Conservation (phyloP, 208 protist species). For the Trypanosoma boissoni region DNA sequence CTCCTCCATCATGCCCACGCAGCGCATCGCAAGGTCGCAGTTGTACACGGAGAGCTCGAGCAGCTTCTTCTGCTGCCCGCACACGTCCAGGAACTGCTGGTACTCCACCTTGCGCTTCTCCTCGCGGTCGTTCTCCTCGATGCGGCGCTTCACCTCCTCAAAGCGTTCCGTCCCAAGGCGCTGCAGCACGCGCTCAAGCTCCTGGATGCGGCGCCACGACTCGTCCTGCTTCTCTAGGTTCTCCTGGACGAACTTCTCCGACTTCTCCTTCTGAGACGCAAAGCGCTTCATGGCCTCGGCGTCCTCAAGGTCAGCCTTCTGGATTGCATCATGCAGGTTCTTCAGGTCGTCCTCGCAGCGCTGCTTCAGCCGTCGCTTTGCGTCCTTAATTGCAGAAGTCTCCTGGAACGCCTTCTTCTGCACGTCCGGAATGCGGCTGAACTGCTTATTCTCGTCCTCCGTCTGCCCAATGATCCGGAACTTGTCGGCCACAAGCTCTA, state of each 20-base stretch:
- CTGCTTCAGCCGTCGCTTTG: slow-evolving; percentile 71
- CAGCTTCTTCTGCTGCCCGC: slow-evolving; percentile 72
- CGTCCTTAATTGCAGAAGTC: slow-evolving; percentile 76
- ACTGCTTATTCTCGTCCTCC: slow-evolving; percentile 53
- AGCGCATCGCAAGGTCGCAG: slow-evolving; percentile 66
- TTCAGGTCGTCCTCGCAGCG: slow-evolving; percentile 72
- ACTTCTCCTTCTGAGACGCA: slow-evolving; percentile 67
- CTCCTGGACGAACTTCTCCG: slow-evolving; percentile 55
- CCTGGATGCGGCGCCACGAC: slow-evolving; percentile 75
- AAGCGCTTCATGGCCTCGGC: slow-evolving; percentile 78
- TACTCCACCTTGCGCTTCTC: slow-evolving; percentile 82
- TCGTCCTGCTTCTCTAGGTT: slow-evolving; percentile 81
- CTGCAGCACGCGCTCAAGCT: slow-evolving; percentile 75
- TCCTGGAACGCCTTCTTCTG: slow-evolving; percentile 82
- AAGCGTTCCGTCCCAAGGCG: slow-evolving; percentile 74
- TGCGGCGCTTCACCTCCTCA: slow-evolving; percentile 82
- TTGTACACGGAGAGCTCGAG: slow-evolving; percentile 82
- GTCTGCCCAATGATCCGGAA: slow-evolving; percentile 58
- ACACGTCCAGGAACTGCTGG: slow-evolving; percentile 83
- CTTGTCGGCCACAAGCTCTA: slow-evolving; percentile 50
- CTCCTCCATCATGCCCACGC: slow-evolving; percentile 73
- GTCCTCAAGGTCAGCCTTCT: slow-evolving; percentile 79
- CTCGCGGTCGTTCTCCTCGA: slow-evolving; percentile 83
- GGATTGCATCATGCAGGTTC: slow-evolving; percentile 73
- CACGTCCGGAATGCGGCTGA: slow-evolving; percentile 40